Evolutionary conservation across 2,329 filamentous ascomycete species (phyloP).

Genomic region (Penicillium expansum): DNA sequence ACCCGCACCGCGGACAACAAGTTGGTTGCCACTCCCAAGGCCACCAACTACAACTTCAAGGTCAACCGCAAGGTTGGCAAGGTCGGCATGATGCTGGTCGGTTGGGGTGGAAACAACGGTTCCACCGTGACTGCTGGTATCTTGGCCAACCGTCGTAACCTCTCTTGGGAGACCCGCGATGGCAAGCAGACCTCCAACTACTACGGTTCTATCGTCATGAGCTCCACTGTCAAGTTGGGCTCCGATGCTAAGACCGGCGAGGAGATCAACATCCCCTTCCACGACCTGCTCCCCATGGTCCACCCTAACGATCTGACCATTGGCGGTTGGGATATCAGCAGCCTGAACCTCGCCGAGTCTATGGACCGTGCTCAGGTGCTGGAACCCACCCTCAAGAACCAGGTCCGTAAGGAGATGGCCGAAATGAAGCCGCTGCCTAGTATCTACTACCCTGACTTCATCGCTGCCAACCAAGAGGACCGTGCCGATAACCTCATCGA

Average conservation of each 20-base stretch:
- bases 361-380: slow-evolving; percentile 97
- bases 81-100: slow-evolving; percentile 95
- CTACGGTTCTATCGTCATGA: slow-evolving; percentile 97
- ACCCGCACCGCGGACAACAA: slow-evolving; percentile 68
- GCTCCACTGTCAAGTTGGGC: slow-evolving; percentile 94
- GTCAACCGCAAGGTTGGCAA: slow-evolving; percentile 90
- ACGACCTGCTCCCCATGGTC: slow-evolving; percentile 90
- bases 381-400: slow-evolving; percentile 86
- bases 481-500: slow-evolving; percentile 87
- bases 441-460: slow-evolving; percentile 99
- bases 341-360: slow-evolving; percentile 79
- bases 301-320: slow-evolving; percentile 94
- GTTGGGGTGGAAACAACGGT: slow-evolving; percentile 97
- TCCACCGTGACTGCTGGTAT: slow-evolving; percentile 96
- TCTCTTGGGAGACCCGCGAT: slow-evolving; percentile 92
- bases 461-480: slow-evolving; percentile 96
- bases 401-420: slow-evolving; percentile 90
- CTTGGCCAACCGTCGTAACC: slow-evolving; percentile 83
- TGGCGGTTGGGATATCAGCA: slow-evolving; percentile 96
- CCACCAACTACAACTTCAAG: slow-evolving; percentile 96
- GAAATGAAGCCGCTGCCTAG: slow-evolving; percentile 84
- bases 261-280: slow-evolving; percentile 96
- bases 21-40: slow-evolving; percentile 78
- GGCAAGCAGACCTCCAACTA: slow-evolving; percentile 85
- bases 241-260: slow-evolving; percentile 76